Evolutionary conservation across 148 eudicot genomes (phyloP).

Genomic region (Chenopodium formosanum): DNA sequence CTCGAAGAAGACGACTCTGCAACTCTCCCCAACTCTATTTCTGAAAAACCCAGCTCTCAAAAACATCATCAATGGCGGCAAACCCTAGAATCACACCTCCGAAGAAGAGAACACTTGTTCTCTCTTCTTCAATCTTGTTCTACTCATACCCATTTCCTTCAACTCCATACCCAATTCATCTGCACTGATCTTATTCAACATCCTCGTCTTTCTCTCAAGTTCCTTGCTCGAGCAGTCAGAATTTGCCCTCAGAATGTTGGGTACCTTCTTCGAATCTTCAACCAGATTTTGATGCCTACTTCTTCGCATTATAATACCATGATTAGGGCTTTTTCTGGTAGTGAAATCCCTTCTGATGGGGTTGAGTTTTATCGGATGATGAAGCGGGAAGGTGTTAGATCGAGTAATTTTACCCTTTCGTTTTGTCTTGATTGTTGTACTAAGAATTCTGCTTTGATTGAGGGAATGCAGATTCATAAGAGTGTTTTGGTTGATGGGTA

Average conservation of each 20-base stretch:
- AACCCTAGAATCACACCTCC: constrained; percentile 4
- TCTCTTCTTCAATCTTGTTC: constrained; percentile 44
- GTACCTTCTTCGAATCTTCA: constrained; percentile 33
- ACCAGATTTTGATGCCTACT: constrained; percentile 35
- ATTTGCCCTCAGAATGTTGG: constrained; percentile 22
- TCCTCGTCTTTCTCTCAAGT: constrained; percentile 38
- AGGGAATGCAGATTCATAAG: constrained; percentile 54
- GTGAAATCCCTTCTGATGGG: constrained; percentile 30
- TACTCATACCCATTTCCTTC: constrained; percentile 36
- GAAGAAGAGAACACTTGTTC: constrained; percentile 20
- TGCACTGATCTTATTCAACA: constrained; percentile 29
- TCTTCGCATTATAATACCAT: constrained; percentile 41
- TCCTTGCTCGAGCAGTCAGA: constrained; percentile 34
- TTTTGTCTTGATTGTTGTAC: constrained; percentile 45
- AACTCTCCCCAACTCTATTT: background rate
- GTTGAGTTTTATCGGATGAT: constrained; percentile 33
- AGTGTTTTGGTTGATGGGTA: constrained; percentile 49
- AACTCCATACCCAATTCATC: constrained; percentile 61
- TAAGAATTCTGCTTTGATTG: constrained; percentile 30
- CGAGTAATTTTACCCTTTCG: constrained; percentile 36
- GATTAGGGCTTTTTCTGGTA: constrained; percentile 37
- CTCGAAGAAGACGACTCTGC: background rate
- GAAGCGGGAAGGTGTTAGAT: constrained; percentile 26
- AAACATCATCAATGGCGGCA: constrained; percentile 11
- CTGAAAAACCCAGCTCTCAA: background rate